Evolutionary conservation across 805 yeast genomes (phyloP).

Genomic region (Nakazawaea wickerhamii): DNA sequence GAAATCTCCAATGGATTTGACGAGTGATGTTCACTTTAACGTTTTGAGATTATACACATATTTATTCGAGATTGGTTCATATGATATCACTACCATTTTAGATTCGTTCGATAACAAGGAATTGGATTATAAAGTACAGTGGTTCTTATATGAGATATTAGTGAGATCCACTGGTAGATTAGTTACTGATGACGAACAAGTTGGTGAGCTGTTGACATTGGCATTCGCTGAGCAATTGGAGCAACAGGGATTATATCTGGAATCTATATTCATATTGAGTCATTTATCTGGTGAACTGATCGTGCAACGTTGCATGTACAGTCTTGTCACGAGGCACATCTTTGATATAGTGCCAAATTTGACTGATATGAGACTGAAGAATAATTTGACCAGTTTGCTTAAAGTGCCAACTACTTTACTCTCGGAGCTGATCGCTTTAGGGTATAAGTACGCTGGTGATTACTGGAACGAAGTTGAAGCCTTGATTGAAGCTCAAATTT

Average conservation of each 20-base stretch:
- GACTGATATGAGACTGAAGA: constrained; percentile 1
- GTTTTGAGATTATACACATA: constrained; percentile 26
- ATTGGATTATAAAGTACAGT: constrained; percentile 10
- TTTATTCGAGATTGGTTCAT: constrained; percentile 15
- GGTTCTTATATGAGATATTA: constrained; percentile 16
- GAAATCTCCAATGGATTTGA: constrained; percentile 6
- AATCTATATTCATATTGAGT: constrained; percentile 58
- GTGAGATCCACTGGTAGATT: constrained; percentile 16
- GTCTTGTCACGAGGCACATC: constrained; percentile 6
- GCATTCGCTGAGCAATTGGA: constrained; percentile 48
- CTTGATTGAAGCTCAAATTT: constrained; percentile 53
- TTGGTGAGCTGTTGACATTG: constrained; percentile 19
- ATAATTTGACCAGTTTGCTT: constrained; percentile 32
- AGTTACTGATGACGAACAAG: constrained; percentile 8
- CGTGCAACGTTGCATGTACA: neutral
- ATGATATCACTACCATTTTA: constrained; percentile 6
- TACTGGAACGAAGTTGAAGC: constrained; percentile 56
- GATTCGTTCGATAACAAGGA: constrained; percentile 1
- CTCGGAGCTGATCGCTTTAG: constrained; percentile 55
- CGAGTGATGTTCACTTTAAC: constrained; percentile 20
- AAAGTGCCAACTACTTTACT: constrained; percentile 44
- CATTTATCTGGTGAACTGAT: constrained; percentile 46
- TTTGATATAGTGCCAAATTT: constrained; percentile 9
- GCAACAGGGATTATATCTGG: constrained; percentile 42
- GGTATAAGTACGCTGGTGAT: constrained; percentile 43